Evolutionary conservation across 345 rosid species (phyloP), one percentile per base, ranked within the genome.

Genomic region (Erucastrum elatum): DNA sequence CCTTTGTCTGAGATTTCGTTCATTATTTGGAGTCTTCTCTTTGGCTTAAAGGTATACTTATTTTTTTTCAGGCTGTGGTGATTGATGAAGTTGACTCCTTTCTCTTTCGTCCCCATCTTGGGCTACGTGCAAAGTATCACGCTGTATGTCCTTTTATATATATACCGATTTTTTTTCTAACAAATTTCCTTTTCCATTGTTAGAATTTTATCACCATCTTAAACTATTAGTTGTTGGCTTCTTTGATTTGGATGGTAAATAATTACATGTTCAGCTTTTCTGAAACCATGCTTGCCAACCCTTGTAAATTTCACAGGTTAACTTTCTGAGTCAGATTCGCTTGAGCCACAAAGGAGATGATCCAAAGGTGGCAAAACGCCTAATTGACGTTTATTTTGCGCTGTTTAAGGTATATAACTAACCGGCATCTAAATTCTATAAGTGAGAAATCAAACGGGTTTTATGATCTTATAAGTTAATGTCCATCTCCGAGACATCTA

Each of bases 381-480:
- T 95, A 78, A 85, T 93, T 77, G 96, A 95, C 88, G 92, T 93
- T 3, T 95, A 95, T 78, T 95, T 95, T 84, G 99, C 97, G 12
- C 79, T 93, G 37, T 95, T 95, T 77, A 95, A 91, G 97, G 97
- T 95, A 88, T 66, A 17, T 5, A 53, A 27, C 75, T 44, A 39
- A 27, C 75, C 44, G 58, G 27, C 73, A 41, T 70, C 68, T 65
- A 1, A 41, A 4, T 12, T 68, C 69, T 35, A 34, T 31, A 5
- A 49, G 46, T 34, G 78, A 72, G 41, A 53, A 60, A 31, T 21
- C 21, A 21, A 21, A 21, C 21, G 21, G 21, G 21, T 21, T 21
- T 21, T 21, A 21, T 21, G 21, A 21, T 21, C 21, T 21, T 21
- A 21, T 21, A 21, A 21, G 21, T 21, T 21, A 21, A 21, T 21